Conservation (phyloP, 495 filamentous ascomycete species). For the Platismatia glauca region DNA sequence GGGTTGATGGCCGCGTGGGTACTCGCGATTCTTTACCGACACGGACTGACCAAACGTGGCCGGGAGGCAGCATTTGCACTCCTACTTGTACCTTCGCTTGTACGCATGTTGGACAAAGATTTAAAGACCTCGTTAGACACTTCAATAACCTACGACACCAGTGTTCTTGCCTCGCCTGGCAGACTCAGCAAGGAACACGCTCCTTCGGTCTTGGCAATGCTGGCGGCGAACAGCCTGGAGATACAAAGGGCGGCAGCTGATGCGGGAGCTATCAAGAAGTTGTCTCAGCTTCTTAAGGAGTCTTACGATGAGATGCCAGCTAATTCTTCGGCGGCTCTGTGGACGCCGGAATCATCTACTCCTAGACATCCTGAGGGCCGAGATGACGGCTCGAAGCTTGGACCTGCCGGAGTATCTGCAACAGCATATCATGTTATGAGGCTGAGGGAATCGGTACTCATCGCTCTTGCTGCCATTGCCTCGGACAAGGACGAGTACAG, state of each 20-base stretch:
- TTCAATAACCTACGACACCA: constrained; percentile 33
- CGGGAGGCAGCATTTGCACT: constrained; percentile 54
- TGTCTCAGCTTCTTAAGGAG: constrained; percentile 70
- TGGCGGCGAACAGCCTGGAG: constrained; percentile 65
- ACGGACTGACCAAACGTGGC: constrained; percentile 54
- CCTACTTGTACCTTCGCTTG: constrained; percentile 62
- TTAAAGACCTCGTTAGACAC: constrained; percentile 34
- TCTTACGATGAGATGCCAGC: constrained; percentile 43
- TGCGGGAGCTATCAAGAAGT: constrained; percentile 59
- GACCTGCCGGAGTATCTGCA: constrained; percentile 51
- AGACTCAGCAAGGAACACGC: constrained; percentile 55
- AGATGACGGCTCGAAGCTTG: constrained; percentile 37
- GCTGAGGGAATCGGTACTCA: constrained; percentile 68
- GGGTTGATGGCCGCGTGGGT: constrained; percentile 74
- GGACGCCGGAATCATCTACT: constrained; percentile 21
- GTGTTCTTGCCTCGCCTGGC: constrained; percentile 33
- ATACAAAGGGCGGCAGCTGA: constrained; percentile 79
- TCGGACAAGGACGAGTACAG: constrained; percentile 77
- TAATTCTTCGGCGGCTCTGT: constrained; percentile 9
- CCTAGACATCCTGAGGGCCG: constrained; percentile 4
- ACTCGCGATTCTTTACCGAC: constrained; percentile 64
- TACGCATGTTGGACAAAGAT: constrained; percentile 58
- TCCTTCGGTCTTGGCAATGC: constrained; percentile 62
- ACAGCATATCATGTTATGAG: constrained; percentile 63
- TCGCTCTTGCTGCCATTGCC: constrained; percentile 67